phyloP scores from a whole-genome alignment of 176 grass and related monocot genomes.

The Miscanthus lutarioriparius region DNA sequence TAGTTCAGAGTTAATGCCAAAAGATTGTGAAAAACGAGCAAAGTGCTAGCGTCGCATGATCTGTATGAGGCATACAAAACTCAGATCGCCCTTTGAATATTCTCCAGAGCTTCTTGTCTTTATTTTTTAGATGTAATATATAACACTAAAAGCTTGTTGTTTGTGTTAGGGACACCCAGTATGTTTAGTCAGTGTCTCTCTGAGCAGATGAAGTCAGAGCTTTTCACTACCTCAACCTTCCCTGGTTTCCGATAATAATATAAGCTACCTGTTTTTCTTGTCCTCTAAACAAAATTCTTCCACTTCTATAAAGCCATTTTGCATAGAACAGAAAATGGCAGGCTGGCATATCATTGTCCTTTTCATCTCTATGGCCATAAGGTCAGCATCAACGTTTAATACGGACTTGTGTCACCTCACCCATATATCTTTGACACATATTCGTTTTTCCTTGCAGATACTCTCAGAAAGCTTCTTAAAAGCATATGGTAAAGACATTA shows the following conservation, averaged over 20 bases:
- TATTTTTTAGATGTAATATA: not conserved
- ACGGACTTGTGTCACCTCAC: not conserved
- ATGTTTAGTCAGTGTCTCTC: not conserved
- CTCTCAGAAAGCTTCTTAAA: constrained; percentile 75
- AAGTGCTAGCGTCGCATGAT: not conserved
- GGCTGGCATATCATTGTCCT: not conserved
- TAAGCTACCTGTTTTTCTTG: not conserved
- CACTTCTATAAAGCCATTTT: not conserved
- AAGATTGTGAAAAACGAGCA: not conserved
- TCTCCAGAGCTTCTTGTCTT: not conserved
- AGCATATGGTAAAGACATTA: constrained; percentile 87
- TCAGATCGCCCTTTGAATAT: not conserved
- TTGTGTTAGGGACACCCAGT: not conserved
- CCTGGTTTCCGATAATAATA: not conserved
- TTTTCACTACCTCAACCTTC: not conserved
- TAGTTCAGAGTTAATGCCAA: not conserved
- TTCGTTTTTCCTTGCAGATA: constrained; percentile 47
- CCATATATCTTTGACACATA: not conserved
- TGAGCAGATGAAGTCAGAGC: not conserved
- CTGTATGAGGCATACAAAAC: not conserved
- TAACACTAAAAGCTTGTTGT: not conserved
- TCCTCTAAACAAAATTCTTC: not conserved
- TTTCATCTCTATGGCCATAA: not conserved
- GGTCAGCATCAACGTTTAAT: not conserved
- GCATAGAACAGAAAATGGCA: not conserved